Conservation (phyloP, 2,329 filamentous ascomycete species). For the Penicillium sp. region DNA sequence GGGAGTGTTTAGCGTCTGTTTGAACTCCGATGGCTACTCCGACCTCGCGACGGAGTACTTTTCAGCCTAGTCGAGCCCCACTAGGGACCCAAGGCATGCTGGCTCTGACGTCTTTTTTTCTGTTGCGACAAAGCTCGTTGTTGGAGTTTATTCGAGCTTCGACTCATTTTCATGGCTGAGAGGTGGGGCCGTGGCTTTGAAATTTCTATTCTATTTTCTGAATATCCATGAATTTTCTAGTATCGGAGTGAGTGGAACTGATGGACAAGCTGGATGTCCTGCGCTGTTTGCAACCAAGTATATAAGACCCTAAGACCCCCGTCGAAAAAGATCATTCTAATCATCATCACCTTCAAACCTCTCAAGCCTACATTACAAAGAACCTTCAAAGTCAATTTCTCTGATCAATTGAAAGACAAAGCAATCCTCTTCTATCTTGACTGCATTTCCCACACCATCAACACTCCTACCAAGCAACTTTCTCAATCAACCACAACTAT, state of each 20-base stretch:
- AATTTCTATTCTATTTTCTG: neutral
- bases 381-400: neutral
- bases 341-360: neutral
- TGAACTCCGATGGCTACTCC: constrained; percentile 1
- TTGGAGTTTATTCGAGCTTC: neutral
- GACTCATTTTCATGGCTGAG: neutral
- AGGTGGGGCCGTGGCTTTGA: neutral
- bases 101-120: constrained; percentile 2
- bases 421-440: neutral
- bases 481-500: constrained; percentile 4
- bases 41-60: neutral
- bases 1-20: neutral
- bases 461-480: neutral
- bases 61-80: neutral
- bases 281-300: neutral
- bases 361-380: neutral
- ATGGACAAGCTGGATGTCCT: neutral
- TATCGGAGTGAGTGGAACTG: neutral
- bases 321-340: neutral
- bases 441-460: neutral
- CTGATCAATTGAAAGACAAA: neutral
- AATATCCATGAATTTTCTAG: neutral
- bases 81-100: neutral
- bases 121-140: neutral
- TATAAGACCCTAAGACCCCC: constrained; percentile 8